Evolutionary conservation across 768 basidiomycete species (phyloP).

Genomic region (Tylopilus plumbeoviolaceoides): DNA sequence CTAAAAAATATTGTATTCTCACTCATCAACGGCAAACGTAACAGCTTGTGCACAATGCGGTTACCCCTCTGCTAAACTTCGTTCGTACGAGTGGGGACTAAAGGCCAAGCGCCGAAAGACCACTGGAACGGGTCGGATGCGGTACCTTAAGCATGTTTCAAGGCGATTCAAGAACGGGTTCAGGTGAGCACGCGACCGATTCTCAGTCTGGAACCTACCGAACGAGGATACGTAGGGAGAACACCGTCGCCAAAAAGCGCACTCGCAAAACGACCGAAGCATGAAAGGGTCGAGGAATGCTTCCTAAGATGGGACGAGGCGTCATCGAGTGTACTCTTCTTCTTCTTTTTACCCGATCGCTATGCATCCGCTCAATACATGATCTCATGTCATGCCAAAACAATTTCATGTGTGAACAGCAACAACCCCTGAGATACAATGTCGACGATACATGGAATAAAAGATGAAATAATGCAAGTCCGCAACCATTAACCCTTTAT

Average conservation of each 20-base stretch:
- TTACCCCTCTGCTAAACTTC: constrained; percentile 91
- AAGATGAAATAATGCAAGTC: constrained; percentile 4
- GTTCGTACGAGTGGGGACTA: constrained; percentile 96
- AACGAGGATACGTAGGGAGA: constrained; percentile 55
- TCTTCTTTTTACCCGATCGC: constrained; percentile 2
- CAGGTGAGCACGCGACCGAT: constrained; percentile 46
- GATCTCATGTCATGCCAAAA: constrained; percentile 10
- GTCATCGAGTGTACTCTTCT: constrained; percentile 13
- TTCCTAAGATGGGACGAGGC: neutral
- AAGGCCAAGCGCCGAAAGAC: constrained; percentile 99
- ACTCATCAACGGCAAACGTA: neutral
- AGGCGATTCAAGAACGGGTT: constrained; percentile 99
- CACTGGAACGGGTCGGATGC: constrained; percentile 96
- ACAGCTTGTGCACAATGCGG: constrained; percentile 93
- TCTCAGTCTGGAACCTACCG: neutral
- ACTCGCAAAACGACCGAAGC: constrained; percentile 51
- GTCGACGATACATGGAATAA: constrained; percentile 16
- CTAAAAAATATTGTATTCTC: neutral
- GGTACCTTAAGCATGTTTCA: constrained; percentile 86
- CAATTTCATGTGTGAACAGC: neutral
- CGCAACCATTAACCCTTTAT: neutral
- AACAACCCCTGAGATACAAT: neutral
- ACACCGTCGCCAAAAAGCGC: constrained; percentile 87
- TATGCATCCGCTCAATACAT: constrained; percentile 22
- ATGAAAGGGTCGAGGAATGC: constrained; percentile 23